phyloP scores from a whole-genome alignment of 2,329 filamentous ascomycete genomes.

The Colletotrichum graminicola region DNA sequence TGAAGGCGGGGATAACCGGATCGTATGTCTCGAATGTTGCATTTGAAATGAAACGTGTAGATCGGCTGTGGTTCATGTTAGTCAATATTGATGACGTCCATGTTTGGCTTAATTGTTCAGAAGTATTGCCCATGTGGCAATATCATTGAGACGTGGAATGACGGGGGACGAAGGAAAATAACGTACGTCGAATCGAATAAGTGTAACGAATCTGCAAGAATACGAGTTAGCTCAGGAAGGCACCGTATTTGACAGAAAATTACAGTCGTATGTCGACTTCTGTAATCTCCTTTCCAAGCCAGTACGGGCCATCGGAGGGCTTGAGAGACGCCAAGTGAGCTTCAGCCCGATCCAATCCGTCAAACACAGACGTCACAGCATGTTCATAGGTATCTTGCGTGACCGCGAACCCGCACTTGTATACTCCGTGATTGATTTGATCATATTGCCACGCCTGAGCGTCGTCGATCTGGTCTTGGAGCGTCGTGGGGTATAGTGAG shows the following conservation, averaged over 20 bases:
- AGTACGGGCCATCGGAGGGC: conserved; percentile 68
- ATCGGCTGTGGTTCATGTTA: conserved; percentile 60
- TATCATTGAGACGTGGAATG: not conserved
- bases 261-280: conserved; percentile 84
- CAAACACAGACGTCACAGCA: conserved; percentile 78
- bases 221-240: not conserved
- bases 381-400: conserved; percentile 85
- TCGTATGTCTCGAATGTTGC: conserved; percentile 87
- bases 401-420: conserved; percentile 85
- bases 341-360: conserved; percentile 82
- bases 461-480: conserved; percentile 78
- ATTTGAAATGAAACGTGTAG: conserved; percentile 91
- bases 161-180: not conserved
- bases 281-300: conserved; percentile 80
- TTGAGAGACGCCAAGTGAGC: conserved; percentile 66
- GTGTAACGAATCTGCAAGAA: conserved; percentile 70
- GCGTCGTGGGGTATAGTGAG: conserved; percentile 74
- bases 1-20: conserved; percentile 86
- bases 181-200: conserved; percentile 76
- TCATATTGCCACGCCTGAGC: conserved; percentile 86
- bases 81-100: not conserved
- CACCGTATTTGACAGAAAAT: conserved; percentile 45
- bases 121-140: not conserved
- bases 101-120: not conserved
- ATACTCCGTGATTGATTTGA: conserved; percentile 77